Evolutionary conservation across 257 asterid genomes (phyloP), one percentile per base, ranked within the genome.

Genomic region (Ilex aquifolium): DNA sequence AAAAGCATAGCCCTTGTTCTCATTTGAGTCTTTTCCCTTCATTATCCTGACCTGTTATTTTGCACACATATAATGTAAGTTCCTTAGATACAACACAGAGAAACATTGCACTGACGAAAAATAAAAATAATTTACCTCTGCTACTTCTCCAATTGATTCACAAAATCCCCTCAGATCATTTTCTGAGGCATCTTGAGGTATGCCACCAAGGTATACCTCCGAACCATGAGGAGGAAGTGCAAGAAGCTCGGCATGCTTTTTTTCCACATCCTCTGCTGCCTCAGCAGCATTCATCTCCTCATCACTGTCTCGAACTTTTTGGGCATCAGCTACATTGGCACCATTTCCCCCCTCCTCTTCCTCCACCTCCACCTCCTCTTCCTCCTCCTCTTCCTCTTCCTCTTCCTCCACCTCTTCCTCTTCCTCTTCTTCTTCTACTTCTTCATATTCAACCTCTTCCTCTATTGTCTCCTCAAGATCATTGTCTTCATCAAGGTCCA

Each of bases 151-250:
- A 56, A 82, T 70, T 29, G 90, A 74, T 73, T 77, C 88, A 75
- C 97, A 91, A 64, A 89, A 87, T 48, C 59, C 82, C 72, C 77
- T 86, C 64, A 92, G 72, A 69, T 87, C 97, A 69, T 73, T 88
- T 79, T 89, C 95, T 65, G 87, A 79, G 49, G 83, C 84, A 79
- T 77, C 87, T 16, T 68, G 86, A 42, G 80, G 71, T 61, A 89
- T 76, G 59, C 97, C 95, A 79, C 98, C 98, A 31, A 92, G 74
- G 74, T 89, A 89, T 56, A 92, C 90, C 84, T 87, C 97, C 11
- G 98, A 89, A 49, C 98, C 98, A 73, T 92, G 98, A 64, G 91
- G 82, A 36, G 98, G 98, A 66, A 89, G 93, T 21, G 96, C 88
- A 64, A 92, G 95, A 75, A 92, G 98, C 76, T 85, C 93, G 36